Conservation (phyloP, 331 rosid genomes). For the Telfairia occidentalis region DNA sequence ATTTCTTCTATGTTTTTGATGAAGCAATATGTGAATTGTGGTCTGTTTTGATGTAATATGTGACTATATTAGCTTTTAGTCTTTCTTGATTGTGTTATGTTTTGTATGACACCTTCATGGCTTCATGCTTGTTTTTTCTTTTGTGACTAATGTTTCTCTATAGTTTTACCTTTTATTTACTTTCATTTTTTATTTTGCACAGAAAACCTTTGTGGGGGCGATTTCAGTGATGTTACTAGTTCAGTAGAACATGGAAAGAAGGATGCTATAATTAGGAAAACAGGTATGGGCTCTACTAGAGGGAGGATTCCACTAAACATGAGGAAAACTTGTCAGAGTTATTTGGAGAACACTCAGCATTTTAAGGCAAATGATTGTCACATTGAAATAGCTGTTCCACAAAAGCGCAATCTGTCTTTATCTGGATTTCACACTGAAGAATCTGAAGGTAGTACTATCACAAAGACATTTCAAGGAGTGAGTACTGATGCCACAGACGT, state of each 20-base stretch:
- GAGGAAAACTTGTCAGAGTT: constrained; percentile 37
- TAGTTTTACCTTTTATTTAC: neutral
- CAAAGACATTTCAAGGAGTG: constrained; percentile 51
- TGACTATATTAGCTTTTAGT: neutral
- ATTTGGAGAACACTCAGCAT: constrained; percentile 28
- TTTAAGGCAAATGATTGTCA: constrained; percentile 62
- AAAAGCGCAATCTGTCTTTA: constrained; percentile 21
- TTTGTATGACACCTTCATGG: neutral
- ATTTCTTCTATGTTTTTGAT: neutral
- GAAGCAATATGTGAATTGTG: neutral
- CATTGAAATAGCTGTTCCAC: constrained; percentile 59
- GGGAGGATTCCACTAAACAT: constrained; percentile 45
- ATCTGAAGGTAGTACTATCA: constrained; percentile 64
- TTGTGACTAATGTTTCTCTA: neutral
- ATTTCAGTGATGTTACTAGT: constrained; percentile 50
- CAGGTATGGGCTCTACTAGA: constrained; percentile 22
- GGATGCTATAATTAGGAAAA: constrained; percentile 30
- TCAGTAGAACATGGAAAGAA: constrained; percentile 47
- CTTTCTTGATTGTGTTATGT: neutral
- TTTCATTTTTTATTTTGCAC: constrained; percentile 15
- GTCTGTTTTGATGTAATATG: neutral
- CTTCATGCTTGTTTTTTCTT: neutral
- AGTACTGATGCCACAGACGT: constrained; percentile 51
- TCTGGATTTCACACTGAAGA: constrained; percentile 52
- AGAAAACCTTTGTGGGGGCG: constrained; percentile 56